Conservation (phyloP, 441 rosid species). For the Brassica hybrid region DNA sequence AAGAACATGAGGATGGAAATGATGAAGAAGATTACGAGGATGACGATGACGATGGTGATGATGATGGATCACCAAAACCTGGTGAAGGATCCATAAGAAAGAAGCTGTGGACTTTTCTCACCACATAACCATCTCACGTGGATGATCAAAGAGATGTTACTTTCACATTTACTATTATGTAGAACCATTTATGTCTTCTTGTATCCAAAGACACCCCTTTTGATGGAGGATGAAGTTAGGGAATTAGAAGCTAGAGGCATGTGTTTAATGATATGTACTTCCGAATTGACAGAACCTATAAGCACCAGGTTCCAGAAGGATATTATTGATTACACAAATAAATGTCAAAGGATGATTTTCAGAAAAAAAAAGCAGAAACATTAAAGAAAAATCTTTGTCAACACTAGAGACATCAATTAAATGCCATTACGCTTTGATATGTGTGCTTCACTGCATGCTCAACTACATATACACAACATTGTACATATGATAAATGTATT, state of each 20-base stretch:
- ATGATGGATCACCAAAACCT: slow-evolving; percentile 57
- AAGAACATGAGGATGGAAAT: slow-evolving; percentile 22
- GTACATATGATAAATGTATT: slow-evolving; percentile 2
- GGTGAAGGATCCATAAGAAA: slow-evolving; percentile 71
- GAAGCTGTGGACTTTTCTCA: slow-evolving; percentile 88
- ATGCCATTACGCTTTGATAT: slow-evolving; percentile 34
- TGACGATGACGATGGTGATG: slow-evolving; percentile 25
- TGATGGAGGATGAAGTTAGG: slow-evolving; percentile 23
- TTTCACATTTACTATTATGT: slow-evolving; percentile 40
- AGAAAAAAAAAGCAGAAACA: slow-evolving; percentile 31
- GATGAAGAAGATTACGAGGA: slow-evolving; percentile 15
- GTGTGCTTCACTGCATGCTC: slow-evolving; percentile 43
- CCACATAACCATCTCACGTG: slow-evolving; percentile 54
- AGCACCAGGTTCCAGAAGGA: slow-evolving; percentile 26
- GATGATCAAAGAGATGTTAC: slow-evolving; percentile 38
- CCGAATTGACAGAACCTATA: slow-evolving; percentile 37
- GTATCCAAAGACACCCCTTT: slow-evolving; percentile 35
- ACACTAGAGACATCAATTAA: slow-evolving; percentile 23
- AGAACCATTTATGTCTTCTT: slow-evolving; percentile 32
- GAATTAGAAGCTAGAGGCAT: slow-evolving; percentile 34
- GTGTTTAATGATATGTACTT: slow-evolving; percentile 39
- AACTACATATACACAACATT: slow-evolving; percentile 9
- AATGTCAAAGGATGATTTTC: slow-evolving; percentile 38
- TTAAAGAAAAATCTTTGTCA: slow-evolving; percentile 32
- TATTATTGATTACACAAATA: slow-evolving; percentile 36